These are phyloP conservation scores for Dendryphion nanum DNA, from an alignment of 2,329 filamentous ascomycete species.

Conservation along the genomic window DNA sequence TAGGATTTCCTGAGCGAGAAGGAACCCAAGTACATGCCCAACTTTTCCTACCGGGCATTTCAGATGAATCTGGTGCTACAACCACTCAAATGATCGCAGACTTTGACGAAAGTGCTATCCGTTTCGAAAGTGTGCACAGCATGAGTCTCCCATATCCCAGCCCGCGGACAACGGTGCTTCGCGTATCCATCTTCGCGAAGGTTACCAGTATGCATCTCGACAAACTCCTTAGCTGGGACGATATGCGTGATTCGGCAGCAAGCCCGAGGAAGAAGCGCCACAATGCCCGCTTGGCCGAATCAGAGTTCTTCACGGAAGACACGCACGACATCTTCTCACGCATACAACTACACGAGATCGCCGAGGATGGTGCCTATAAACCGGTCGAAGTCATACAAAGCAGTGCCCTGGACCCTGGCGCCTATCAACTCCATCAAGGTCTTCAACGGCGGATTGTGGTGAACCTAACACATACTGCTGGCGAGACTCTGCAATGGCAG, in stretches of 20 bases:
- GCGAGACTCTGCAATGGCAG: constrained; percentile 84
- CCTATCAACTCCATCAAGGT: constrained; percentile 93
- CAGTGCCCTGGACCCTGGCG: constrained; percentile 79
- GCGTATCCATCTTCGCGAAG: constrained; percentile 87
- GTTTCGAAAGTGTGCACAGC: constrained; percentile 96
- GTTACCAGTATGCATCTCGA: constrained; percentile 93
- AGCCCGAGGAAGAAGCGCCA: constrained; percentile 58
- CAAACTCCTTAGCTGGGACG: constrained; percentile 97
- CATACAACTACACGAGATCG: constrained; percentile 85
- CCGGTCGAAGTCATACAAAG: constrained; percentile 91
- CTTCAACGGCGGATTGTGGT: constrained; percentile 85
- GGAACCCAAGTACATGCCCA: constrained; percentile 95
- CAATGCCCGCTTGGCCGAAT: constrained; percentile 75
- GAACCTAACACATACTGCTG: constrained; percentile 87
- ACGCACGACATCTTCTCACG: constrained; percentile 89
- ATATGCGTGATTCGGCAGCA: constrained; percentile 78
- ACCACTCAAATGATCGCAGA: constrained; percentile 92
- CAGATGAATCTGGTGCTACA: constrained; percentile 80
- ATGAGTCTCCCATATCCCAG: constrained; percentile 88
- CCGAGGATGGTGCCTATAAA: constrained; percentile 85
- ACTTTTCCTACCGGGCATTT: constrained; percentile 89
- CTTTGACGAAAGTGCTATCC: constrained; percentile 88
- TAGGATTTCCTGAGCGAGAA: constrained; percentile 93
- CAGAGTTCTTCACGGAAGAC: constrained; percentile 90
- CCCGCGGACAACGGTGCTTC: constrained; percentile 70